Conservation (phyloP, 805 yeast species). For the Sungouiella thailandica region DNA sequence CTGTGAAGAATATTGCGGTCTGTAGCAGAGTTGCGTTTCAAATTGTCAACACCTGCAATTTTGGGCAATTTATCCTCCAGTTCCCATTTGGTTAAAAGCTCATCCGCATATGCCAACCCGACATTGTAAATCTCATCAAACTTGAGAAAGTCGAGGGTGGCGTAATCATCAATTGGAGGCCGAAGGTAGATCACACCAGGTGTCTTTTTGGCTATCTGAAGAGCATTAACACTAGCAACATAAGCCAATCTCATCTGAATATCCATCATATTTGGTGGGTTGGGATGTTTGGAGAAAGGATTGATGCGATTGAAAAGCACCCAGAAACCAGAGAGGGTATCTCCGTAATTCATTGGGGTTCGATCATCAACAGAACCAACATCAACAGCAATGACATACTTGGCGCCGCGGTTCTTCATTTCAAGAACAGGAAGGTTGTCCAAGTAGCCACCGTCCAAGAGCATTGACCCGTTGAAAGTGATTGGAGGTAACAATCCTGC, state of each 20-base stretch:
- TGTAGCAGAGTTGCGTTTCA: conserved; percentile 4
- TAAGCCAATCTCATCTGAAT: conserved; percentile 90
- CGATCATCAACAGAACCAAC: conserved; percentile 94
- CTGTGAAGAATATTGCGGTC: conserved; percentile 7
- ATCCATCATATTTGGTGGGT: conserved; percentile 91
- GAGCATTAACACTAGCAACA: conserved; percentile 90
- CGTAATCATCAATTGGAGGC: conserved; percentile 91
- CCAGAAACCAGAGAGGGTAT: conserved; percentile 89
- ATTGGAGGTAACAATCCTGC: conserved; percentile 92
- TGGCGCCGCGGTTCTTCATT: conserved; percentile 87
- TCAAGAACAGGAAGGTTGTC: conserved; percentile 91
- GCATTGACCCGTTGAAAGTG: conserved; percentile 86
- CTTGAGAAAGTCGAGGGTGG: conserved; percentile 86
- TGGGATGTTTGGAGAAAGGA: conserved; percentile 82
- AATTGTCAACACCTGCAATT: conserved; percentile 45
- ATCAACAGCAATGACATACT: conserved; percentile 84
- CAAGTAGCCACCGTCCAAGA: conserved; percentile 93
- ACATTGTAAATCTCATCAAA: conserved; percentile 85
- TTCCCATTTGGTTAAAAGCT: conserved; percentile 48
- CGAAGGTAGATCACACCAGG: conserved; percentile 84
- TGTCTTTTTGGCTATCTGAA: conserved; percentile 78
- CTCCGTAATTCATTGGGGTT: conserved; percentile 87
- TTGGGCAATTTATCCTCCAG: conserved; percentile 52
- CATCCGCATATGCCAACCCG: conserved; percentile 71
- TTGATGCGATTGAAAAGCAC: conserved; percentile 82